Evolutionary conservation across 306 rosid genomes (phyloP), one percentile per base, ranked within the genome.

Genomic region (Ziziphus jujuba): DNA sequence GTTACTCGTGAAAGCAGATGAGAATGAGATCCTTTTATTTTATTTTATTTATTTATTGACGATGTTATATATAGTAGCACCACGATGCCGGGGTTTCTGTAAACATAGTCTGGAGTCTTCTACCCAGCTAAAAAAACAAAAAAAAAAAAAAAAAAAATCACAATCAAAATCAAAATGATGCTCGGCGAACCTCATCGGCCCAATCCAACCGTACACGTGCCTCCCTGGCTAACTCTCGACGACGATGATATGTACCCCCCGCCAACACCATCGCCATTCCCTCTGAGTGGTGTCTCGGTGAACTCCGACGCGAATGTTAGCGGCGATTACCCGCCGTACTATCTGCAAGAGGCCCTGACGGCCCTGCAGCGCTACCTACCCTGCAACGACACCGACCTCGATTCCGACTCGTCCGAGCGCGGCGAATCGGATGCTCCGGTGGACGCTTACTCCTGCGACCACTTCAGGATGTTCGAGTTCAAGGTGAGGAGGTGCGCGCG

Each of bases 391-490:
- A 9, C 65, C 1, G 95, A 84, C 5, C 20, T 10, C 0, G 98
- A 87, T 56, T 82, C 90, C 0, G 97, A 93, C 21, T 61, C 33
- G 33, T 28, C 77, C 0, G 97, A 89, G 4, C 83, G 75, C 0
- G 96, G 73, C 0, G 92, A 82, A 7, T 23, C 80, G 43, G 97
- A 90, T 14, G 71, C 87, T 53, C 90, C 96, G 48, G 80, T 90
- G 2, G 96, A 90, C n/a, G 96, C 97, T 0, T 95, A 81, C 78
- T 83, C 99, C 6, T 87, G 96, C 71, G 99, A 95, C 65, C 95
- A 95, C 17, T 95, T 95, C 69, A 79, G 99, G 36, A 95, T 95
- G 84, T 90, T 75, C 61, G 99, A 95, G 91, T 95, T 95, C 79
- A 95, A 95, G 75, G 90, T 95, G 4, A 14, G 96, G 36, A 71